Base-by-base conservation (phyloP, 2,329 filamentous ascomycete species). In the Fusarium sp. region DNA sequence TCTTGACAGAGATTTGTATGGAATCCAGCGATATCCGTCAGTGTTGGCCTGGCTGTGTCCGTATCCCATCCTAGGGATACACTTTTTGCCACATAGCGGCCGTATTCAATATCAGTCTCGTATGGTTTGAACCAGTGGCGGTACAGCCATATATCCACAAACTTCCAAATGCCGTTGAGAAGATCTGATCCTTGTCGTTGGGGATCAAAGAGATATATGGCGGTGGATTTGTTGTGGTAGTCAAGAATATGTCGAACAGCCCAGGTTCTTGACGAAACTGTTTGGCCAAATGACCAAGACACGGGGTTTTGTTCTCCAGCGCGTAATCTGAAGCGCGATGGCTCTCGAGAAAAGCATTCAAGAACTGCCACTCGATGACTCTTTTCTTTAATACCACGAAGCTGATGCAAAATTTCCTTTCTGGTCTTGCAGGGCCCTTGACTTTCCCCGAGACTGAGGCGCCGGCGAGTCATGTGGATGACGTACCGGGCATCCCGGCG, bases 141-240 rank as follows among this genome's bases (percentile, higher is more conserved):
- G 37, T 69, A 69, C 3, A 69, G 37, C 67, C 67, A 69, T 20
- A 66, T 29, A 45, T 69, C 63, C 22, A 66, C 2, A 31, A 31
- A 66, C 29, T 57, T 62, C 24, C 50, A 39, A 2, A 67, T 57
- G 2, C 56, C 48, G 3, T 27, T 22, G 2, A 8, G 5, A 14
- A 54, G 18, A 14, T 43, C 2, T 14, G n/a, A 13, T 9, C 31
- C 54, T 24, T 54, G 20, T 18, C 16, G 41, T 4, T 54, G 35
- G 1, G 63, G 56, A 11, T 69, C 39, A 24, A 57, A 41, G 13
- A 56, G 31, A 13, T 67, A 69, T 4, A 69, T 62, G 14, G 50
- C 41, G 5, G 29, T 37, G 14, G 67, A 69, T 13, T 67, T 67
- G 20, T 67, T 67, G 24, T 58, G 39, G 11, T 11, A 60, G 4